These are phyloP conservation scores for Kokia cookei DNA, from an alignment of 441 rosid genomes.

Conservation along the genomic window DNA sequence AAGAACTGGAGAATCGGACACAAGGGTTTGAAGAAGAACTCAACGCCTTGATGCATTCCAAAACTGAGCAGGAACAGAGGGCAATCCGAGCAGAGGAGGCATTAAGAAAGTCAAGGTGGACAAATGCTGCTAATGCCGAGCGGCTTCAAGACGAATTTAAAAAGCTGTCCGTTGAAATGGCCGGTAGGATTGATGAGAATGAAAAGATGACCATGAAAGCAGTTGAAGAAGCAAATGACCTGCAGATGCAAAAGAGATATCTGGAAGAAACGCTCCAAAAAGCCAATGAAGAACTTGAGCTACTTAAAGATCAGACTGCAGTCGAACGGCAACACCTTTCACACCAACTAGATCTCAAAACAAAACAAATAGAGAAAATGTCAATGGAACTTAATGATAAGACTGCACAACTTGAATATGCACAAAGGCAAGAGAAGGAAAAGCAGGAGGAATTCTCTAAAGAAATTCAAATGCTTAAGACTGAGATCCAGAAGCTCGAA, in stretches of 20 bases:
- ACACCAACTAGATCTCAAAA: constrained; percentile 23
- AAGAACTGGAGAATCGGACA: constrained; percentile 44
- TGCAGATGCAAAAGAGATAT: constrained; percentile 33
- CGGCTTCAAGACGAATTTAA: constrained; percentile 62
- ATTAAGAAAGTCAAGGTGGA: constrained; percentile 51
- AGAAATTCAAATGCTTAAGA: constrained; percentile 35
- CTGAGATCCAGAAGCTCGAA: constrained; percentile 30
- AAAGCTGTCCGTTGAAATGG: constrained; percentile 60
- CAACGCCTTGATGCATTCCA: constrained; percentile 39
- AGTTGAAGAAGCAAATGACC: constrained; percentile 45
- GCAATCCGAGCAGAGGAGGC: constrained; percentile 63
- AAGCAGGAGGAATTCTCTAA: constrained; percentile 30
- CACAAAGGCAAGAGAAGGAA: constrained; percentile 16
- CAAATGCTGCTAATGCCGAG: constrained; percentile 56
- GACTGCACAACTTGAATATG: constrained; percentile 21
- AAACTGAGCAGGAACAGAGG: constrained; percentile 57
- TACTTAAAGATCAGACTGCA: constrained; percentile 29
- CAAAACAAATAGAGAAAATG: constrained; percentile 19
- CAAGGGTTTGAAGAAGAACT: constrained; percentile 46
- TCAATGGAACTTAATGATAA: constrained; percentile 19
- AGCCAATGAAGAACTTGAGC: constrained; percentile 33
- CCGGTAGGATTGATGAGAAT: constrained; percentile 45
- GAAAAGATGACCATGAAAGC: constrained; percentile 39
- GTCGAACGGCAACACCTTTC: constrained; percentile 34
- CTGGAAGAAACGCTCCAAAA: constrained; percentile 50